phyloP scores from a whole-genome alignment of 805 yeast genomes.

The Spathaspora passalidarum region DNA sequence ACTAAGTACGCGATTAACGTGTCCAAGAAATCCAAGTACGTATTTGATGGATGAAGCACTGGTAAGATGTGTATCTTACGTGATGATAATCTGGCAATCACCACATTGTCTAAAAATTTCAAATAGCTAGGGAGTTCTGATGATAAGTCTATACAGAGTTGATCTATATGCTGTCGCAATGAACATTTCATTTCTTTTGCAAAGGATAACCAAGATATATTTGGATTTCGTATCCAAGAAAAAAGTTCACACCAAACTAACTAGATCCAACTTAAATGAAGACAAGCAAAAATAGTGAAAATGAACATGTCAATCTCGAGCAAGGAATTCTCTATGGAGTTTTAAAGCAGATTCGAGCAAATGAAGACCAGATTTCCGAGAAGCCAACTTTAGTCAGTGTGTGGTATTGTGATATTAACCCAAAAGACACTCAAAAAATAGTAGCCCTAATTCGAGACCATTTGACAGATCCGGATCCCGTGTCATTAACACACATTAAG shows the following conservation, averaged over 20 bases:
- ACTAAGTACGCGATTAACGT: constrained; percentile 31
- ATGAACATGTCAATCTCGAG: constrained; percentile 41
- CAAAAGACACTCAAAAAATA: constrained; percentile 29
- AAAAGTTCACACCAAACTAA: neutral
- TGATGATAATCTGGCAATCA: constrained; percentile 8
- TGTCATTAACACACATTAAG: constrained; percentile 46
- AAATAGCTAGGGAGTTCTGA: constrained; percentile 3
- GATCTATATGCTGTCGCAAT: neutral
- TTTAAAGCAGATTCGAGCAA: constrained; percentile 44
- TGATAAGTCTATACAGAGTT: neutral
- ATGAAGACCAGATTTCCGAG: constrained; percentile 14
- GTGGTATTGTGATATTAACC: constrained; percentile 48
- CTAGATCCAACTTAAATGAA: neutral
- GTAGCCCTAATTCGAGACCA: constrained; percentile 24
- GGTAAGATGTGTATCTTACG: neutral
- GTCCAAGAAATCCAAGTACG: constrained; percentile 37
- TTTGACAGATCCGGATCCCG: constrained; percentile 23
- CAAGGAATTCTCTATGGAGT: constrained; percentile 43
- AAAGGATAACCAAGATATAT: neutral
- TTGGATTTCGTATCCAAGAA: neutral
- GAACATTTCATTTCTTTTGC: neutral
- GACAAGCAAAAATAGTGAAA: constrained; percentile 2
- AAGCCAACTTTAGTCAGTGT: constrained; percentile 31
- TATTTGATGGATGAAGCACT: neutral
- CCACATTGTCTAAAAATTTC: neutral